Base-by-base conservation (phyloP, 2,329 filamentous ascomycete genomes). In the Coleophoma crateriformis region DNA sequence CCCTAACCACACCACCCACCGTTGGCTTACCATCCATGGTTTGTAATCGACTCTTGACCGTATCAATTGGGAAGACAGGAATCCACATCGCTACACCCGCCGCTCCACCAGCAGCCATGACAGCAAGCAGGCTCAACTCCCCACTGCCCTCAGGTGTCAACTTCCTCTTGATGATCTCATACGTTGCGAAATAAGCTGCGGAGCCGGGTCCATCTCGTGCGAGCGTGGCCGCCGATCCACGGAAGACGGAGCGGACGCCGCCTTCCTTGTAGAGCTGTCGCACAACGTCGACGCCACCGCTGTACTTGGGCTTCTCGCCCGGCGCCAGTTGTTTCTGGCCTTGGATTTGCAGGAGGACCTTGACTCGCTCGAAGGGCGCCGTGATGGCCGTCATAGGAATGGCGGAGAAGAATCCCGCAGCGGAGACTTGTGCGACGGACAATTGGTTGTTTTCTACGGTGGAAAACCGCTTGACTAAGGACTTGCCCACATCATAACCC, bases 61-160 rank as follows among this genome's bases (percentile, higher is more conserved):
- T 99, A 65, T 99, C 94, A 56, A 99, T 80, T 19, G 94, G 94
- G 80, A 99, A 99, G 39, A 99, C 91, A 48, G 94, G 91, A 59
- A 96, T 94, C 94, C 94, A 99, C 94, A 99, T 99, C 55, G 94
- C 94, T 22, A 99, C 82, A 64, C 94, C 94, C 0, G 94, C 94
- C 4, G 85, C 88, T 55, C 88, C 94, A 61, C 94, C 94, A 2
- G 94, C 94, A 27, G 82, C 80, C 61, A 91, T 89, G 50, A 99
- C 80, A 11, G 94, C 94, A 2, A 81, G 73, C 55, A 99, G 75
- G 62, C 87, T 92, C 50, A 97, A 72, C 60, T 94, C 76, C 39
- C 90, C 91, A 4, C 77, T 81, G 2, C 87, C 79, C 64, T 85
- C 81, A 39, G 92, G 94, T 3, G 90, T 96, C 54, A 99, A 75